Percentiles rank a stretch among this genome's conserved stretches.
Evolutionary conservation across 495 filamentous ascomycete genomes (phyloP).

Genomic region (Penicillium roqueforti): DNA sequence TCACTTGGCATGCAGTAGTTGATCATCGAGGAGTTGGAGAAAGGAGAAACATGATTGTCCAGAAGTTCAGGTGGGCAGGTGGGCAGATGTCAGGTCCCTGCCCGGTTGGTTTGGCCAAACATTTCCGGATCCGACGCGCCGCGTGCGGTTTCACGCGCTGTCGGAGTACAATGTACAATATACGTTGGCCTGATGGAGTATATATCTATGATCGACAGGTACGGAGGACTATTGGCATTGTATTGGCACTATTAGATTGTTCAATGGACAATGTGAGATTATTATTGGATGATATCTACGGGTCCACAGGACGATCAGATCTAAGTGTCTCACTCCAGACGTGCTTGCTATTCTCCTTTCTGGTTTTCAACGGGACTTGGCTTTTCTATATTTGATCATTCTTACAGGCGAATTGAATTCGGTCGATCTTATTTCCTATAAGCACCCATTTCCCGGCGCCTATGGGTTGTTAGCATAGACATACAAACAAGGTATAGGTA

Average conservation of each 20-base stretch:
- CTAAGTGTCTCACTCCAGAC: neutral
- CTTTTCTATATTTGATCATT: conserved; percentile 1
- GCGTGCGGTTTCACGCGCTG: neutral
- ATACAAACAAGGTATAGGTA: conserved; percentile 12
- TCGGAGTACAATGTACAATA: neutral
- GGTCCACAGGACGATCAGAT: conserved; percentile 6
- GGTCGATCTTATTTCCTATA: conserved; percentile 30
- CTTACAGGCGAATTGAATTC: neutral
- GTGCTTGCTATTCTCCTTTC: neutral
- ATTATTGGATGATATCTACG: neutral
- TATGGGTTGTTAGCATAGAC: conserved; percentile 21
- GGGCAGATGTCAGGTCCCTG: no score
- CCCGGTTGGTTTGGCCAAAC: neutral
- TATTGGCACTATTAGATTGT: conserved; percentile 6
- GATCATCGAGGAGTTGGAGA: neutral
- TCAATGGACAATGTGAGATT: neutral
- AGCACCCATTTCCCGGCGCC: conserved; percentile 39
- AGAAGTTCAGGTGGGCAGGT: no score
- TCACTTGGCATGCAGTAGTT: neutral
- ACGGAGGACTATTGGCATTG: conserved; percentile 6
- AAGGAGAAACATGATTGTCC: neutral
- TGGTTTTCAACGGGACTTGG: neutral
- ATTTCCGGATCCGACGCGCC: neutral
- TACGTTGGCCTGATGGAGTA: no score
- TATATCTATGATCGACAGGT: conserved; percentile 7